Evolutionary conservation across 805 yeast genomes (phyloP), one percentile per base, ranked within the genome.

Genomic region (Kuraishia hungarica): DNA sequence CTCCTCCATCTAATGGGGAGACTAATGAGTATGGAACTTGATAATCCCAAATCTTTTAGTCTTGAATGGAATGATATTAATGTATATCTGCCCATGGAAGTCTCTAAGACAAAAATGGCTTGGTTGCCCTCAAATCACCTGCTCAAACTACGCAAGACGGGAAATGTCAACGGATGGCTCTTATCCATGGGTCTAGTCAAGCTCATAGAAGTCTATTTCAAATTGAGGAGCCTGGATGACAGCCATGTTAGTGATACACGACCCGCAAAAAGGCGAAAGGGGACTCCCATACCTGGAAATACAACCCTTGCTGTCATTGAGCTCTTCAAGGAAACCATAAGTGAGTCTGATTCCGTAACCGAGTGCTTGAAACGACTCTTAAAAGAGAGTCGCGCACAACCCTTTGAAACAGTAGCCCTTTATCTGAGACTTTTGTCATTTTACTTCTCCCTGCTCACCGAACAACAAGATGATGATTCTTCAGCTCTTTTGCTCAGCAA

Each of bases 131-230:
- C 29, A 5, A 26, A 26, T 26, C 29, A 17, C 43, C n/a, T 15
- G 11, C 43, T 35, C 11, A 35, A 35, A 17, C 43, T 50, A 21
- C 59, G 15, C 13, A 55, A 22, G 15, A 57, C 23, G 21, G 54
- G 48, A 0, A 24, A 57, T 39, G 52, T 60, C 0, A 59, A 60
- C 4, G 64, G 72, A 0, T 82, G 86, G 86, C 62, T 81, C 13
- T 58, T 72, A 2, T 53, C 68, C 1, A 54, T 62, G 7, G 81
- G 80, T 0, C 28, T 75, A 7, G 55, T 68, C 0, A 67, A 61
- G 47, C 58, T 80, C 2, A 29, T 77, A 0, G 47, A 54, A 0
- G 52, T 67, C 2, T 78, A 67, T 55, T 77, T 66, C 56, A 51
- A 53, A 2, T 54, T 72, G 35, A 67, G 67, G 53, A 35, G 3